Evolutionary conservation across 768 basidiomycete genomes (phyloP).

Genomic region (Psilocybe tampanensis): DNA sequence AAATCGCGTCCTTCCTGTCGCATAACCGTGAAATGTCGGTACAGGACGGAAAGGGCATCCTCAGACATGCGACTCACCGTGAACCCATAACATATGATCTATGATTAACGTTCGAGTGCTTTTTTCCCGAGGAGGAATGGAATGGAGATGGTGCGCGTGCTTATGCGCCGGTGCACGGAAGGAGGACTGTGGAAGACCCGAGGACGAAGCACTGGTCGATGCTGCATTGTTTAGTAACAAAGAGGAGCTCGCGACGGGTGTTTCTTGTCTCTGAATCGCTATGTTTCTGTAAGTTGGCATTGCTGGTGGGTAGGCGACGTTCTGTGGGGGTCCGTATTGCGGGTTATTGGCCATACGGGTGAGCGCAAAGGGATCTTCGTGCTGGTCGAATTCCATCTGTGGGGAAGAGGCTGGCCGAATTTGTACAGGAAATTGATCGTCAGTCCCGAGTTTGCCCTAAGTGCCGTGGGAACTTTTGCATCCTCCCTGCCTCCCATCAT

Average conservation of each 20-base stretch:
- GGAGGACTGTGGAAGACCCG: slow-evolving; percentile 25
- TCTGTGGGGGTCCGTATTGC: slow-evolving; percentile 18
- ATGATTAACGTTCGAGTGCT: slow-evolving; percentile 87
- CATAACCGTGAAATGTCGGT: background rate
- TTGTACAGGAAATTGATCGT: slow-evolving; percentile 23
- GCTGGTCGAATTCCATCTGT: slow-evolving; percentile 21
- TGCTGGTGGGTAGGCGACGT: slow-evolving; percentile 8
- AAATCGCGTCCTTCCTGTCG: slow-evolving; percentile 67
- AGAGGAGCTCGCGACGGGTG: slow-evolving; percentile 15
- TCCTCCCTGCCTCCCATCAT: background rate
- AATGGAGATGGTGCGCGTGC: slow-evolving; percentile 86
- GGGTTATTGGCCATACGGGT: slow-evolving; percentile 18
- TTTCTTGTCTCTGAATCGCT: slow-evolving; percentile 11
- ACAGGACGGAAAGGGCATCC: background rate
- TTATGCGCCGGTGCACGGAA: slow-evolving; percentile 82
- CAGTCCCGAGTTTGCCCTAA: slow-evolving; percentile 30
- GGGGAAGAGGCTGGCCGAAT: slow-evolving; percentile 25
- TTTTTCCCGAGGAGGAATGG: slow-evolving; percentile 86
- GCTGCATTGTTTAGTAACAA: slow-evolving; percentile 6
- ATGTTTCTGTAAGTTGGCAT: slow-evolving; percentile 14
- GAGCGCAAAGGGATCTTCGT: slow-evolving; percentile 8
- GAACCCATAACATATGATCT: slow-evolving; percentile 87
- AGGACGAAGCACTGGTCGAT: slow-evolving; percentile 12
- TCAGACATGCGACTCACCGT: slow-evolving; percentile 38
- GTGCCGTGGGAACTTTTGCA: slow-evolving; percentile 24